phyloP scores from a whole-genome alignment of 345 rosid genomes.

The Arabis hirsuta region DNA sequence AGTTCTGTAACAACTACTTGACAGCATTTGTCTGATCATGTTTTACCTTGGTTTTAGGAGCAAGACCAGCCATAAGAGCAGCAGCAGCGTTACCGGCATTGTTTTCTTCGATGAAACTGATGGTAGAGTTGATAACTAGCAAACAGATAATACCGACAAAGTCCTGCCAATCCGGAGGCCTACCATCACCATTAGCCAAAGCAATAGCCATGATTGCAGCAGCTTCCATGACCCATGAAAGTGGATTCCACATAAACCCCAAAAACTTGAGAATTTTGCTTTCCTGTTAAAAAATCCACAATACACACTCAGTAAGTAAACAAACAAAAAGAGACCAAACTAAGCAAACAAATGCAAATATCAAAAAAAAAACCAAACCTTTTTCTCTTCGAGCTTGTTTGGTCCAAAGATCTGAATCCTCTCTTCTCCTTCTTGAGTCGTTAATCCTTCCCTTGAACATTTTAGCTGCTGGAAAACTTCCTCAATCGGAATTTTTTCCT shows the following conservation, averaged over 20 bases:
- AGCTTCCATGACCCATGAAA: constrained; percentile 94
- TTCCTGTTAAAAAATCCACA: constrained; percentile 49
- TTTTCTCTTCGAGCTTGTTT: constrained; percentile 94
- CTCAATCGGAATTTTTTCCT: constrained; percentile 80
- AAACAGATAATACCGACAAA: constrained; percentile 83
- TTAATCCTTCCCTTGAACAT: constrained; percentile 73
- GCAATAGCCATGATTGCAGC: constrained; percentile 94
- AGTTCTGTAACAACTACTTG: background rate
- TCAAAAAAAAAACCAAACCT: constrained; percentile 44
- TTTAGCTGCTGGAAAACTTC: constrained; percentile 91
- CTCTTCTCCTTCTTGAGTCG: constrained; percentile 60
- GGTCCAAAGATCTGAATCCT: constrained; percentile 81
- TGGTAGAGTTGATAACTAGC: constrained; percentile 84
- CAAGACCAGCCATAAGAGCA: constrained; percentile 97
- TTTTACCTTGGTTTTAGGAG: constrained; percentile 86
- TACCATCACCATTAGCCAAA: constrained; percentile 69
- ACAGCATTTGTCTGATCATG: background rate
- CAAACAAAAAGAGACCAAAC: background rate
- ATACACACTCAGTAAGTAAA: constrained; percentile 10
- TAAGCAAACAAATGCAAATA: background rate
- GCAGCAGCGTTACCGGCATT: constrained; percentile 95
- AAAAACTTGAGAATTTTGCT: constrained; percentile 78
- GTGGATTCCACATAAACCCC: constrained; percentile 95
- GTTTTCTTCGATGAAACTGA: constrained; percentile 92
- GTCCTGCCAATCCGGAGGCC: constrained; percentile 95